phyloP scores from a whole-genome alignment of 1,139 yeast genomes.

The Spencermartinsiella ligniputridi region DNA sequence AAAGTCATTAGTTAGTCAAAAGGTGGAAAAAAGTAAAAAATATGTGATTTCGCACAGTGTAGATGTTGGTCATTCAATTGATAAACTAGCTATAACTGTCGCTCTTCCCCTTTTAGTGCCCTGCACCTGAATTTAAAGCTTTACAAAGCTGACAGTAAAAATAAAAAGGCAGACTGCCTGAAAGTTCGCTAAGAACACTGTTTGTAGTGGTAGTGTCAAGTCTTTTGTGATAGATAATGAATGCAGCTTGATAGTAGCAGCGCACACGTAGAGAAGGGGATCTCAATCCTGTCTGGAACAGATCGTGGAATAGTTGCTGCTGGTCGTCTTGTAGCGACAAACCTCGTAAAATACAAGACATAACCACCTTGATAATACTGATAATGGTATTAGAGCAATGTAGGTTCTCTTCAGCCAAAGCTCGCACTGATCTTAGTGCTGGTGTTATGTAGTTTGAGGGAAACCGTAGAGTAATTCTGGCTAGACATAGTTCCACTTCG shows the following conservation, averaged over 20 bases:
- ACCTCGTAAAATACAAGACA: not conserved
- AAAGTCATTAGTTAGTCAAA: too few relatives aligned
- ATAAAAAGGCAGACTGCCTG: not conserved
- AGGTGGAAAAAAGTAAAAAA: too few relatives aligned
- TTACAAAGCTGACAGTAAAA: not conserved
- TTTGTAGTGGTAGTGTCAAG: not conserved
- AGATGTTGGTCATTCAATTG: too few relatives aligned
- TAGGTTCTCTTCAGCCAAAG: too few relatives aligned
- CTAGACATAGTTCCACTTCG: not conserved
- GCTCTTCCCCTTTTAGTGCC: too few relatives aligned
- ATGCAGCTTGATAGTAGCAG: not conserved
- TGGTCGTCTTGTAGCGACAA: not conserved
- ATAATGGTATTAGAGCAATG: too few relatives aligned
- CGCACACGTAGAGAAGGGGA: not conserved
- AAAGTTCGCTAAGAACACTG: not conserved
- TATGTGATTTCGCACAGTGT: too few relatives aligned
- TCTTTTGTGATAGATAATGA: not conserved
- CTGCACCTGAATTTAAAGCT: not conserved
- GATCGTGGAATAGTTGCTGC: not conserved
- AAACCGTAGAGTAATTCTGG: not conserved
- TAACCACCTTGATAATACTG: not conserved
- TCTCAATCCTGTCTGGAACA: not conserved
- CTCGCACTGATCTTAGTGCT: too few relatives aligned
- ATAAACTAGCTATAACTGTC: too few relatives aligned
- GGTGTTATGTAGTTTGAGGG: too few relatives aligned